Conservation (phyloP, 129 eudicot genomes). For the Rutidosis leptorrhynchoides region DNA sequence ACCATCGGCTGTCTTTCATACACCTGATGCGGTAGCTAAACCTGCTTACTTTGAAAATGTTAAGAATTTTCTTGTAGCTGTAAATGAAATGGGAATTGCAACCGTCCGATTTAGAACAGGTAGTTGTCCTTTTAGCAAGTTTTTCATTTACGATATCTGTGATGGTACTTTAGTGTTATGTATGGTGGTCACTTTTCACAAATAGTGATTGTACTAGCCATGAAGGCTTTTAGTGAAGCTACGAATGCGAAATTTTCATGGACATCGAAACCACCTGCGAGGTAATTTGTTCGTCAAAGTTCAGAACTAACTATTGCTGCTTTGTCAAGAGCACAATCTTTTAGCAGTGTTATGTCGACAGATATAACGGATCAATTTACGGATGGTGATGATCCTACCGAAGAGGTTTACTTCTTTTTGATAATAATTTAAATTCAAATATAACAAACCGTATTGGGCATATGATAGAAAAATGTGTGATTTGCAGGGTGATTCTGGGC, state of each 20-base stretch:
- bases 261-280: conserved; percentile 37
- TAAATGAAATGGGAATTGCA: conserved; percentile 69
- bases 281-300: conserved; percentile 41
- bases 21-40: conserved; percentile 72
- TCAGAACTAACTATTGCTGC: conserved; percentile 50
- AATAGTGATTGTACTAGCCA: conserved; percentile 63
- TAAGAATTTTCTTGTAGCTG: conserved; percentile 59
- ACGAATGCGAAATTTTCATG: conserved; percentile 50
- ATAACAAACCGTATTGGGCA: neutral
- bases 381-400: conserved; percentile 33
- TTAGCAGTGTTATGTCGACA: conserved; percentile 25
- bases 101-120: conserved; percentile 78
- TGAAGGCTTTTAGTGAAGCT: conserved; percentile 60
- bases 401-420: conserved; percentile 22
- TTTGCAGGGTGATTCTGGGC: conserved; percentile 36
- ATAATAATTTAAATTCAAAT: neutral
- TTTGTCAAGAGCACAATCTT: conserved; percentile 44
- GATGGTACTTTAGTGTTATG: neutral
- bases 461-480: conserved; percentile 4
- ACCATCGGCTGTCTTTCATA: conserved; percentile 45
- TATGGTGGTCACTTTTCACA: conserved; percentile 76
- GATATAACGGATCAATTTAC: conserved; percentile 27
- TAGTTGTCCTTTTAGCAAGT: conserved; percentile 16
- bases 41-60: conserved; percentile 74
- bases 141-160: neutral